Base-by-base conservation (phyloP, 2,329 filamentous ascomycete species). In the Penicillium sp. region DNA sequence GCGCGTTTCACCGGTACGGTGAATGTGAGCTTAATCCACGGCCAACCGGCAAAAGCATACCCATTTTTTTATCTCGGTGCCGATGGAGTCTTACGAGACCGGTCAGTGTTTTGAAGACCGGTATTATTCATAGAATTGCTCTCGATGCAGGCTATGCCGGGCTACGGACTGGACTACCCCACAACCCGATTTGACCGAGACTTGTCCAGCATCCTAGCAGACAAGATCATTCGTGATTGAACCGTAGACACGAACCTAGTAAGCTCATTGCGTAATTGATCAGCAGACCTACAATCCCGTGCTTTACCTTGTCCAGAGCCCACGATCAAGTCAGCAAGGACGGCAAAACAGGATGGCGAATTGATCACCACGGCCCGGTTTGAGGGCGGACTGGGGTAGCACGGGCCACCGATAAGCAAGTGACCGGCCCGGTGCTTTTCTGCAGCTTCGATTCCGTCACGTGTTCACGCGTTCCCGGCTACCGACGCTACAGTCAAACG, bases 1-100 rank as follows among this genome's bases (percentile, higher is more conserved):
- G 58, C 61, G 60, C 52, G 46, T 54, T 47, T 43, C 16, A 56
- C 61, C 61, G 61, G 61, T 58, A 60, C 60, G 60, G 61, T 62
- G 49, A 56, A 45, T 31, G 36, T 38, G 44, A 44, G 12, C 29
- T 24, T 6, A 8, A 49, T 16, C 18, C 42, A 42, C 39, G 34
- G 54, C 50, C 45, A 52, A 45, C 57, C 49, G 47, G 53, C 33
- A 51, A 15, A 39, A 18, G 31, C 34, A 45, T 39, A 41, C 44
- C 36, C 29, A 41, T 13, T 41, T 29, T 29, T 21, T 21, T 2
- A 21, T 38, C 1, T 23, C 21, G 13, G 24, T 10, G 38, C 28
- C 6, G 15, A 42, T 41, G 34, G 47, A 47, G 38, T 12, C n/a
- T 18, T 41, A 42, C 43, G 36, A 36, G 8, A 42, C 43, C 42